Conservation (phyloP, 495 filamentous ascomycete species). For the Aspergillus funiculosus region DNA sequence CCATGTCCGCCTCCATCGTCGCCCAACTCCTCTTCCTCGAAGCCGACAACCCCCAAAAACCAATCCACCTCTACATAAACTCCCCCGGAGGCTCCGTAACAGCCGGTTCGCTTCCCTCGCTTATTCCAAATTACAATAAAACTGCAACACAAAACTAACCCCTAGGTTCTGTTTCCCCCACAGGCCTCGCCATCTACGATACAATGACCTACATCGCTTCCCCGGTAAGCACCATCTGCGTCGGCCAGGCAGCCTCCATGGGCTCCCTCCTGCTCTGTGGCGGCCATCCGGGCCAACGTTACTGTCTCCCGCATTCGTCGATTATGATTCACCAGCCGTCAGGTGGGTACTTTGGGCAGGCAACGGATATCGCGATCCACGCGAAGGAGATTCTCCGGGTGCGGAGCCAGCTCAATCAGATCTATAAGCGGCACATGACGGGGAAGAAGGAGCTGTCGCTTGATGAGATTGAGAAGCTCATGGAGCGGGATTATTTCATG, state of each 20-base stretch:
- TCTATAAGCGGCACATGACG: slow-evolving; percentile 82
- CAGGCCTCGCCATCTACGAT: slow-evolving; percentile 91
- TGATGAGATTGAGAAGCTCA: slow-evolving; percentile 82
- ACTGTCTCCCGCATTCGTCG: slow-evolving; percentile 81
- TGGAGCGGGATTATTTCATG: slow-evolving; percentile 96
- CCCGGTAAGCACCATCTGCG: slow-evolving; percentile 88
- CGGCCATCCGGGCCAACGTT: slow-evolving; percentile 77
- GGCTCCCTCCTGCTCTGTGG: slow-evolving; percentile 83
- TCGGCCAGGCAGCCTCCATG: slow-evolving; percentile 94
- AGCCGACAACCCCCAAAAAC: slow-evolving; percentile 88
- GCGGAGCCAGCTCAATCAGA: slow-evolving; percentile 77
- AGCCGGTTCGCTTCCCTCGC: slow-evolving; percentile 45
- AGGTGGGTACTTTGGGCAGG: slow-evolving; percentile 87
- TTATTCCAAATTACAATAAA: too few relatives aligned
- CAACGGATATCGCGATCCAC: slow-evolving; percentile 90
- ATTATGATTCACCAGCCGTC: slow-evolving; percentile 97
- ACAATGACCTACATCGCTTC: slow-evolving; percentile 96
- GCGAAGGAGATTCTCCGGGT: slow-evolving; percentile 93
- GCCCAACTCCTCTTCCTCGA: slow-evolving; percentile 97
- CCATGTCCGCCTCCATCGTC: slow-evolving; percentile 81
- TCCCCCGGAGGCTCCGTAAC: slow-evolving; percentile 95
- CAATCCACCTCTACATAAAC: slow-evolving; percentile 97
- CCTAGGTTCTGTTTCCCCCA: too few relatives aligned
- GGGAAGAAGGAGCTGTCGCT: slow-evolving; percentile 58
- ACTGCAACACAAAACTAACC: too few relatives aligned